Evolutionary conservation across 257 asterid genomes (phyloP).

Genomic region (Buddleja alternifolia): DNA sequence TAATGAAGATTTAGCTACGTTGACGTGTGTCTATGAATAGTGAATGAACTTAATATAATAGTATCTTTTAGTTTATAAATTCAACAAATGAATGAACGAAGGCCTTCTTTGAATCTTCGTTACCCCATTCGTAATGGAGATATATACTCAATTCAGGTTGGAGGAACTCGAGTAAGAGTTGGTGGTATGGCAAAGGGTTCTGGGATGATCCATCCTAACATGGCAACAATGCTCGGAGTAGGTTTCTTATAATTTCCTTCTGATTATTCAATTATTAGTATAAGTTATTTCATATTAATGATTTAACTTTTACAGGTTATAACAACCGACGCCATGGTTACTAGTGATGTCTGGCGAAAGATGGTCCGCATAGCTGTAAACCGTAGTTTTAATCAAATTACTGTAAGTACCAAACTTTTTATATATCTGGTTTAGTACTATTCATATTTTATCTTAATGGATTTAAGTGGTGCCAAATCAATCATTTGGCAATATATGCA

Average conservation of each 20-base stretch:
- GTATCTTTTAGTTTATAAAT: background rate
- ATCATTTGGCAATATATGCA: constrained; percentile 1
- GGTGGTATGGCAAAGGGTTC: constrained; percentile 99
- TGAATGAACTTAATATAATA: background rate
- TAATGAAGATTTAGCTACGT: constrained; percentile 4
- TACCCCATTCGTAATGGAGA: constrained; percentile 14
- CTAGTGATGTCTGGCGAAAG: constrained; percentile 87
- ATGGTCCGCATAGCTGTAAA: constrained; percentile 88
- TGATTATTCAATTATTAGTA: constrained; percentile 1
- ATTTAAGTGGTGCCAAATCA: background rate
- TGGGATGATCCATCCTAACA: constrained; percentile 98
- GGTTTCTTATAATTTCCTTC: constrained; percentile 30
- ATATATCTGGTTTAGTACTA: constrained; percentile 11
- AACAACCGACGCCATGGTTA: constrained; percentile 87
- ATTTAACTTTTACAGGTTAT: constrained; percentile 62
- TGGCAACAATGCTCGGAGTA: constrained; percentile 99
- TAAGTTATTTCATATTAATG: constrained; percentile 24
- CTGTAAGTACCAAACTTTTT: constrained; percentile 52
- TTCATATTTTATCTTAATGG: background rate
- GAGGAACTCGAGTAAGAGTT: constrained; percentile 65
- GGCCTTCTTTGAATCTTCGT: constrained; percentile 7
- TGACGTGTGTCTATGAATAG: constrained; percentile 14
- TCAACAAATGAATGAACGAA: background rate
- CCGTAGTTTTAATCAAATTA: constrained; percentile 96
- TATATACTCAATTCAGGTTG: constrained; percentile 53